phyloP scores from a whole-genome alignment of 768 basidiomycete genomes.

The Clavaria fumosa region DNA sequence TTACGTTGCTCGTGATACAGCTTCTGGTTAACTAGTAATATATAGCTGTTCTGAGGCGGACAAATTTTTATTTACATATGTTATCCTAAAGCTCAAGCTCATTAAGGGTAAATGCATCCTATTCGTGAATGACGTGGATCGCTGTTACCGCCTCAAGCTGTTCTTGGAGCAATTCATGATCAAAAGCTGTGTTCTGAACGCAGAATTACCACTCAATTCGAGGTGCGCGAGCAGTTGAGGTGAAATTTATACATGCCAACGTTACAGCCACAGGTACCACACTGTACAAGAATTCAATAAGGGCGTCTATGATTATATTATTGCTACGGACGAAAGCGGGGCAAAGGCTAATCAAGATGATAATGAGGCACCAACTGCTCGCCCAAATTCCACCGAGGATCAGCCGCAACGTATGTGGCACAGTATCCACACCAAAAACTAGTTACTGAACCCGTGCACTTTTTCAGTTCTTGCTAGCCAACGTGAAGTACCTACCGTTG shows the following conservation, averaged over 20 bases:
- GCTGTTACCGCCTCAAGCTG: slow-evolving; percentile 90
- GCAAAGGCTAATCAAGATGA: slow-evolving; percentile 33
- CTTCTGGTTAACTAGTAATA: slow-evolving; percentile 6
- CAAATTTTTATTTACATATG: slow-evolving; percentile 93
- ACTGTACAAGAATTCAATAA: slow-evolving; percentile 98
- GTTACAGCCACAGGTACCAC: slow-evolving; percentile 50
- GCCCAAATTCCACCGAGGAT: no score
- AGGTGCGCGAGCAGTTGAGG: slow-evolving; percentile 28
- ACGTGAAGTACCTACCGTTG: slow-evolving; percentile 21
- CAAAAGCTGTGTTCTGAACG: slow-evolving; percentile 90
- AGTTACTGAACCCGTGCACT: no score
- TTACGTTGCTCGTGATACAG: not conserved
- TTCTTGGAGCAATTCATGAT: slow-evolving; percentile 97
- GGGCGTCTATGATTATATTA: slow-evolving; percentile 96
- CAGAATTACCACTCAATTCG: slow-evolving; percentile 89
- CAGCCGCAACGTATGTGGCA: no score
- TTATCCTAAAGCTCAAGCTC: slow-evolving; percentile 90
- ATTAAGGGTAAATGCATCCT: slow-evolving; percentile 93
- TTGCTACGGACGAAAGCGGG: slow-evolving; percentile 87
- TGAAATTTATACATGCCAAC: not conserved
- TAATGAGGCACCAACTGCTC: no score
- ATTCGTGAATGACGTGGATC: slow-evolving; percentile 93
- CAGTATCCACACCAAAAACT: no score
- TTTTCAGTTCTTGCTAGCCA: no score
- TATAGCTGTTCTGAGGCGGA: slow-evolving; percentile 79